phyloP scores from a whole-genome alignment of 805 yeast genomes.

The Maudiozyma pseudohumilis region DNA sequence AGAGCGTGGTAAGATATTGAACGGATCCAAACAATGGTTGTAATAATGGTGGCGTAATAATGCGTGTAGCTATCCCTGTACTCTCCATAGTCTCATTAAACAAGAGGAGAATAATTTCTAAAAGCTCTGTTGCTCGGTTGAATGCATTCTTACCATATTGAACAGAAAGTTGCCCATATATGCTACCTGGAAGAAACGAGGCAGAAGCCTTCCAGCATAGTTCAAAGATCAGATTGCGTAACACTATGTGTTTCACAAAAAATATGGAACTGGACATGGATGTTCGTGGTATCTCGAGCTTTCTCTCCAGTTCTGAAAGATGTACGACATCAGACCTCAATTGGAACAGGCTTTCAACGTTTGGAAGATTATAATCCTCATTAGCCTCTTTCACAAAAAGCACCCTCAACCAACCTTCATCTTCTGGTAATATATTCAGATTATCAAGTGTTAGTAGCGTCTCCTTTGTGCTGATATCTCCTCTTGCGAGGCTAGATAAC shows the following conservation, averaged over 20 bases:
- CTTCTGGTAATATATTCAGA: neutral
- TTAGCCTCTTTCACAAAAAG: neutral
- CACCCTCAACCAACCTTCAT: neutral
- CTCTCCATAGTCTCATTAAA: neutral
- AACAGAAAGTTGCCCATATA: neutral
- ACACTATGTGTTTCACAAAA: neutral
- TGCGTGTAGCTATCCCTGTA: neutral
- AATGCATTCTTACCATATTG: neutral
- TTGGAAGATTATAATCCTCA: neutral
- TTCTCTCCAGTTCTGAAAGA: constrained; percentile 1
- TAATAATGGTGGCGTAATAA: neutral
- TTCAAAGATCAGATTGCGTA: constrained; percentile 1
- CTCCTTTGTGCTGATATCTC: neutral
- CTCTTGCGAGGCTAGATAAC: neutral
- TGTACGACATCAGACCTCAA: neutral
- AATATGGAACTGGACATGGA: neutral
- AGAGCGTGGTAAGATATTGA: neutral
- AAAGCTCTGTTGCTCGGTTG: neutral
- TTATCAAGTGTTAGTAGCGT: constrained; percentile 1
- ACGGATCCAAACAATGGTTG: neutral
- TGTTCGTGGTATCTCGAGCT: neutral
- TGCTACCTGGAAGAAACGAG: neutral
- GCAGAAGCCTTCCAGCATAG: neutral
- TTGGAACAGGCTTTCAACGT: neutral
- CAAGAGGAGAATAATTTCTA: neutral